Evolutionary conservation across 2,329 filamentous ascomycete genomes (phyloP), one percentile per base, ranked within the genome.

Genomic region (Botrytis pseudocinerea): DNA sequence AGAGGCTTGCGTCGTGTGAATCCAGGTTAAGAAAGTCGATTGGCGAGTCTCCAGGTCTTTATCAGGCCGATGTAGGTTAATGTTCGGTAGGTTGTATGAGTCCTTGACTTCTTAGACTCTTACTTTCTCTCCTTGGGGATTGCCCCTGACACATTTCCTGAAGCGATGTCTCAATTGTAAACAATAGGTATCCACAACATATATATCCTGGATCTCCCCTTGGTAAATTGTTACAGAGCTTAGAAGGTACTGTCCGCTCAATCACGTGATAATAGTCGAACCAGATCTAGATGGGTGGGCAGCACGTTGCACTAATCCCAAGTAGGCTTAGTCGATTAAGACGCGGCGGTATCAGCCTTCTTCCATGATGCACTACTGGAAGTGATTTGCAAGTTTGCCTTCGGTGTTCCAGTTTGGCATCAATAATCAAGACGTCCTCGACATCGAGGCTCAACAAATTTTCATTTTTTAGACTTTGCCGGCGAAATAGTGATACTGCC

Each of bases 321-420:
- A 57, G 22, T 0, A 25, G 1, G 48, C 22, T 18, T 68, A 68
- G 65, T 25, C 1, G 0, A 69, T 44, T 57, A 69, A 57, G 42
- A 42, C 57, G 64, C 46, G n/a, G 46, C 44, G 32, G 22, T 38
- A 54, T 66, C 62, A 38, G 18, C 32, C 16, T 14, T 22, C 44
- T 63, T 63, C 44, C 9, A 54, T 68, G 64, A 64, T 64, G 44
- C 25, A 57, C 48, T 57, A 28, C 25, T 6, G 28, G 18, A 59
- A 32, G n/a, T 59, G 44, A 44, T 32, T 64, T 48, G 48, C 44
- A 51, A 66, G 44, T 69, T 69, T 69, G 48, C 65, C 65, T 57
- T 57, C 65, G 22, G 38, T 57, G 65, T 69, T 20, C 65, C 35
- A 69, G 51, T 69, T 44, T 69, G 48, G 65, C 48, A n/a, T 69